Percentiles rank a stretch among this genome's conserved stretches.
Evolutionary conservation across 495 filamentous ascomycete species (phyloP).

Genomic region (Podospora pseudopauciseta): DNA sequence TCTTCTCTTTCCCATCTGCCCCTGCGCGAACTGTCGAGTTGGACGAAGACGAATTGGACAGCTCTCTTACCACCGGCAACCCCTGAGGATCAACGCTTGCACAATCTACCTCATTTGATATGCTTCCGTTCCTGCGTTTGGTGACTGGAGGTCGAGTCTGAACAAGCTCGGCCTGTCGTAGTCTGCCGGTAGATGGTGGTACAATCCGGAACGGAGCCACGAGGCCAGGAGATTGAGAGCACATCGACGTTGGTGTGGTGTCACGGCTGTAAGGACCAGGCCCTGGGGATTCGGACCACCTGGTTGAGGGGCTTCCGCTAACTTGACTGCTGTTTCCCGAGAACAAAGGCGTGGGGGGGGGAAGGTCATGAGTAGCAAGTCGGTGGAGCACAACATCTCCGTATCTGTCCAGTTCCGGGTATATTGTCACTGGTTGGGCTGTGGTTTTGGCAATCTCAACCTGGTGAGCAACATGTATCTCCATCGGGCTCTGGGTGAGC

Average conservation of each 20-base stretch:
- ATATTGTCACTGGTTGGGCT: constrained; percentile 39
- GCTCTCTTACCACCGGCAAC: constrained; percentile 63
- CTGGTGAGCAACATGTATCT: constrained; percentile 35
- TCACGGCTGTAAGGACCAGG: constrained; percentile 75
- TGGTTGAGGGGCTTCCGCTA: constrained; percentile 84
- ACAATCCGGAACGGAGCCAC: constrained; percentile 56
- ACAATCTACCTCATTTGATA: constrained; percentile 48
- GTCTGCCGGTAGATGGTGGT: constrained; percentile 43
- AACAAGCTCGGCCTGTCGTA: constrained; percentile 56
- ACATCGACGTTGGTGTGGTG: constrained; percentile 92
- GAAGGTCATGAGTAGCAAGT: constrained; percentile 56
- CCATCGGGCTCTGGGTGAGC: constrained; percentile 40
- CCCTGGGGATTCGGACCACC: constrained; percentile 88
- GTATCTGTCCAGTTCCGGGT: constrained; percentile 56
- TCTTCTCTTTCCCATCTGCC: constrained; percentile 44
- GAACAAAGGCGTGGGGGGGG: constrained; percentile 62
- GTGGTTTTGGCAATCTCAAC: constrained; percentile 32
- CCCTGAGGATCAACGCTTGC: constrained; percentile 50
- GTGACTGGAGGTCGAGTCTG: constrained; percentile 67
- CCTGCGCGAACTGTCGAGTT: constrained; percentile 51
- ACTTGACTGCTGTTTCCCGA: constrained; percentile 51
- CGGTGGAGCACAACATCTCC: constrained; percentile 44
- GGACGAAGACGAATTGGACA: constrained; percentile 56
- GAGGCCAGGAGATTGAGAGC: constrained; percentile 88
- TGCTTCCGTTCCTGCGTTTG: constrained; percentile 54